These are phyloP conservation scores for Cutaneotrichosporon mucoides DNA, from an alignment of 1,284 basidiomycete species.

Conservation along the genomic window DNA sequence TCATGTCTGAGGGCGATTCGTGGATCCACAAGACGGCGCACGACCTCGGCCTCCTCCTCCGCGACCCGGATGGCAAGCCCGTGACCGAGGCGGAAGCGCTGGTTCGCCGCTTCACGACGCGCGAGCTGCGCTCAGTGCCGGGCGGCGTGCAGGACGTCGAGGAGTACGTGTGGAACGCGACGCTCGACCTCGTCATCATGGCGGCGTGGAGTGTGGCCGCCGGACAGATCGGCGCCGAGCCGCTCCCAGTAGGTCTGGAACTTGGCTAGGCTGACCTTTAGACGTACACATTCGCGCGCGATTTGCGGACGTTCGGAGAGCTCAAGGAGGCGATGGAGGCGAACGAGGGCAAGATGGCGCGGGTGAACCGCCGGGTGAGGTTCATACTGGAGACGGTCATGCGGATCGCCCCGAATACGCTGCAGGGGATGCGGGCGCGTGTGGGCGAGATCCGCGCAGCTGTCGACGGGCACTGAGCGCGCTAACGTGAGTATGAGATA, in stretches of 20 bases:
- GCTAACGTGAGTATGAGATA: no score
- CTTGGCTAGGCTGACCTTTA: conserved; percentile 7
- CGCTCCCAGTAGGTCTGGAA: conserved; percentile 37
- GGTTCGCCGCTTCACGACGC: conserved; percentile 44
- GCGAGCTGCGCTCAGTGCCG: conserved; percentile 41
- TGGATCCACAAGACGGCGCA: conserved; percentile 42
- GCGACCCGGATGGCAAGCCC: conserved; percentile 26
- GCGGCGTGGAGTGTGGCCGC: conserved; percentile 40
- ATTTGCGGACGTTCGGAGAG: conserved; percentile 40
- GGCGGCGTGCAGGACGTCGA: conserved; percentile 41
- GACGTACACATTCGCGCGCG: conserved; percentile 49
- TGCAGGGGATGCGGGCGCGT: conserved; percentile 36
- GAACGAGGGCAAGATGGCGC: conserved; percentile 20
- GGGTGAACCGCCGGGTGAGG: conserved; percentile 27
- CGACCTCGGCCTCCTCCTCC: conserved; percentile 41
- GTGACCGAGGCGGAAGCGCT: conserved; percentile 39
- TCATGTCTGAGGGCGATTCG: conserved; percentile 50
- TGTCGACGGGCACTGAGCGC: conserved; percentile 19
- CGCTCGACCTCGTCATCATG: conserved; percentile 48
- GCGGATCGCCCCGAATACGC: conserved; percentile 38
- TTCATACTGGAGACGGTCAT: conserved; percentile 25
- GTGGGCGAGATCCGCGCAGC: conserved; percentile 27
- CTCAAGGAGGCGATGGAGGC: conserved; percentile 33
- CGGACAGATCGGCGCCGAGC: conserved; percentile 32
- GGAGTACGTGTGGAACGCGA: conserved; percentile 48